Evolutionary conservation across 2,329 filamentous ascomycete genomes (phyloP).

Genomic region (Neurospora sp.): DNA sequence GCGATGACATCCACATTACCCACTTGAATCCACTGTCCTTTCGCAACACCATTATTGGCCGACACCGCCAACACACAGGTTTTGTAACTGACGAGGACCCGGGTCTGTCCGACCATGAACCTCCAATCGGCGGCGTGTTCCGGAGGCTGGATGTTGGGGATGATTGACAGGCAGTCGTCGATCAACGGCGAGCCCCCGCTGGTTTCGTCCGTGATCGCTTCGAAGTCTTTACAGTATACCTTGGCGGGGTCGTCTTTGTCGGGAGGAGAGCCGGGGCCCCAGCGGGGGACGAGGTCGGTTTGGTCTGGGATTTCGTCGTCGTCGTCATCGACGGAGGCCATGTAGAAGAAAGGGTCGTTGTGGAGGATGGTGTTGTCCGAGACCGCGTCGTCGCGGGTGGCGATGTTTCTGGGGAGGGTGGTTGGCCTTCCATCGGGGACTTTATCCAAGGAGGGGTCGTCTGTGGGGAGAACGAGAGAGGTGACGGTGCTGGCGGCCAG

Average conservation of each 20-base stretch:
- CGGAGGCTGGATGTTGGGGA: background rate
- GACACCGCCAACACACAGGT: background rate
- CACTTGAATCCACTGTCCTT: background rate
- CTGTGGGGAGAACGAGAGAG: background rate
- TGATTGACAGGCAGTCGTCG: slow-evolving; percentile 3
- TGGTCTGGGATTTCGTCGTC: background rate
- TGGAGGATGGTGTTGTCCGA: background rate
- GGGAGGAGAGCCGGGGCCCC: background rate
- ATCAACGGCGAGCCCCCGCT: background rate
- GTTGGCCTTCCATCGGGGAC: background rate
- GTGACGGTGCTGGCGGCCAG: background rate
- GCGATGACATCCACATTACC: background rate
- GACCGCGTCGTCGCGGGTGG: background rate
- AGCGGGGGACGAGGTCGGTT: background rate
- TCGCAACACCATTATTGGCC: background rate
- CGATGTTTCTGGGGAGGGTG: background rate
- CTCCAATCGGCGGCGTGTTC: background rate
- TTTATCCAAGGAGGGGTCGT: background rate
- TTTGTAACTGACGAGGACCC: background rate
- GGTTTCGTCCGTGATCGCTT: background rate
- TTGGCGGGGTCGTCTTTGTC: background rate
- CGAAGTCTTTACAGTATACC: background rate
- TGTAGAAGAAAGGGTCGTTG: background rate
- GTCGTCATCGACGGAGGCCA: background rate
- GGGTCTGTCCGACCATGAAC: background rate